These are phyloP conservation scores for Syzygium jambos DNA, from an alignment of 345 rosid genomes.

Conservation along the genomic window DNA sequence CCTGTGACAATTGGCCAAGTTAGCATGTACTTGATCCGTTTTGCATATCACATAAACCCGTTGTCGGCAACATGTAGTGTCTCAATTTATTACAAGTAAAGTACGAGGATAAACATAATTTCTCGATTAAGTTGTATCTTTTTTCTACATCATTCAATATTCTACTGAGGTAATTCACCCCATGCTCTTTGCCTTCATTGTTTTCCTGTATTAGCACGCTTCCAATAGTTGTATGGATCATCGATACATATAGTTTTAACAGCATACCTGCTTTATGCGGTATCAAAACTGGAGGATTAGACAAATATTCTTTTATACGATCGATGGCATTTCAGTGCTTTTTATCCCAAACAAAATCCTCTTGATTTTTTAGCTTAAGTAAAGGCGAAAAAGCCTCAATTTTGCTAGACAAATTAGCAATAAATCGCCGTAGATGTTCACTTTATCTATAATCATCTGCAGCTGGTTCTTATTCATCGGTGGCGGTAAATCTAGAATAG, in stretches of 20 bases:
- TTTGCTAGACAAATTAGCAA: neutral
- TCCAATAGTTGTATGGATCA: neutral
- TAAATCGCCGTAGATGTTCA: neutral
- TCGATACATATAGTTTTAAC: neutral
- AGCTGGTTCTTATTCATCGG: neutral
- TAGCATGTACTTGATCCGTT: neutral
- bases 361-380: neutral
- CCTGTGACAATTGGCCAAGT: neutral
- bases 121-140: too few species aligned
- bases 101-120: neutral
- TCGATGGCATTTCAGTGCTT: neutral
- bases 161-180: neutral
- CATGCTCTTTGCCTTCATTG: neutral
- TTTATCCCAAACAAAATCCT: neutral
- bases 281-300: neutral
- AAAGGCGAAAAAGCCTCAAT: neutral
- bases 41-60: neutral
- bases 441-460: neutral
- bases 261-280: neutral
- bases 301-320: neutral
- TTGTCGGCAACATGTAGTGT: neutral
- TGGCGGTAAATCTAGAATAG: neutral
- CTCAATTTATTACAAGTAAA: neutral
- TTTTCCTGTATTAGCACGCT: neutral
- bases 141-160: neutral